A percentile compares a stretch with the other conserved stretches of the same genome.
Evolutionary conservation across 768 basidiomycete species (phyloP).

Genomic region (Galerina sulciceps): DNA sequence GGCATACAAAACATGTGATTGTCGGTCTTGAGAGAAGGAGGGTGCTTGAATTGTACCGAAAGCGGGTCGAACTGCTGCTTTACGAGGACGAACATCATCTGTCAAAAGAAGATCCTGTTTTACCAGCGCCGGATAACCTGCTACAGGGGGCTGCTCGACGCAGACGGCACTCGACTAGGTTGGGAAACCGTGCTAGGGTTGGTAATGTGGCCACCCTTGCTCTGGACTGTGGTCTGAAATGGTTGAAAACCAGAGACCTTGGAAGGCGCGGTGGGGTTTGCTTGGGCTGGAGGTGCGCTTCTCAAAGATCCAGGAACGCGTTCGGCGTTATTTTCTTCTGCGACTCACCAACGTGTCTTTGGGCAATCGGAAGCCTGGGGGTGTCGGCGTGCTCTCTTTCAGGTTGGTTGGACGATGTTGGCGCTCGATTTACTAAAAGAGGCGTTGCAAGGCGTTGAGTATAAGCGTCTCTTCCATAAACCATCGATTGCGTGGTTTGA

Average conservation of each 20-base stretch:
- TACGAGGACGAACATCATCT: neutral
- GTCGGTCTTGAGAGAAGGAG: neutral
- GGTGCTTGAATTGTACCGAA: neutral
- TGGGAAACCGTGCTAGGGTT: neutral
- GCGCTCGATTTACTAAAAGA: too few relatives aligned
- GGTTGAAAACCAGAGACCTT: neutral
- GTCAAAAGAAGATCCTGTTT: neutral
- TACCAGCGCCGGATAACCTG: neutral
- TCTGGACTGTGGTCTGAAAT: neutral
- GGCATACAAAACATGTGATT: neutral
- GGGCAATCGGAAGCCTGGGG: neutral
- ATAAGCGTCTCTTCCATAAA: too few relatives aligned
- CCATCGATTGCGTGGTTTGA: too few relatives aligned
- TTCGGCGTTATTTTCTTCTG: neutral
- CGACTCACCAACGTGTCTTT: neutral
- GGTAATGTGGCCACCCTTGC: neutral
- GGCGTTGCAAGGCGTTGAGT: too few relatives aligned
- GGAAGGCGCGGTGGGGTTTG: neutral
- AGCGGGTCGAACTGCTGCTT: neutral
- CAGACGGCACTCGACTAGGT: neutral
- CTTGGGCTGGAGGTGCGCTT: neutral
- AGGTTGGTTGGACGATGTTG: neutral
- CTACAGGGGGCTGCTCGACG: conserved; percentile 1
- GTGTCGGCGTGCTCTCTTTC: neutral
- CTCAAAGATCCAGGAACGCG: neutral